Evolutionary conservation across 23 red algal genomes (phyloP).

Genomic region (Chondrus crispus): DNA sequence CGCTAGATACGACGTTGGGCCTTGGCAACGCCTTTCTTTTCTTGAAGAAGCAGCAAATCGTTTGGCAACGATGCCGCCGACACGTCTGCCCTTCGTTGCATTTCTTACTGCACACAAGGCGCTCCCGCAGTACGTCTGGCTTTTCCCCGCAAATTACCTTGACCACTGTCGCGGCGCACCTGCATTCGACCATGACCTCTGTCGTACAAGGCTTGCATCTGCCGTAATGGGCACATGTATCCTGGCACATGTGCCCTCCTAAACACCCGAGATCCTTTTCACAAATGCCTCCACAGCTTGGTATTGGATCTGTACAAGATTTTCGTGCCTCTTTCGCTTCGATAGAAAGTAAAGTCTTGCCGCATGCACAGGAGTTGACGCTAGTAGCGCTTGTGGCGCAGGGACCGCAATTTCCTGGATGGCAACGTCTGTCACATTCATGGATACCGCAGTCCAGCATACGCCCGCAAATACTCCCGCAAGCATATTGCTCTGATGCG

Average conservation of each 20-base stretch:
- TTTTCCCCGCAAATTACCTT: slow-evolving; percentile 27
- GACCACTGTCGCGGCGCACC: slow-evolving; percentile 45
- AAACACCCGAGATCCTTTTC: slow-evolving; percentile 38
- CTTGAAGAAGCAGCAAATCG: slow-evolving; percentile 54
- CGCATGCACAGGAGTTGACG: slow-evolving; percentile 60
- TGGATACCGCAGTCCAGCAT: slow-evolving; percentile 58
- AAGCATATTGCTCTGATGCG: background rate
- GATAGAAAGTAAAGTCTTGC: slow-evolving; percentile 27
- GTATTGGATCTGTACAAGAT: slow-evolving; percentile 48
- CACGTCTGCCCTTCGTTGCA: slow-evolving; percentile 64
- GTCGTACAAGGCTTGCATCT: slow-evolving; percentile 44
- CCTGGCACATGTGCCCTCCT: slow-evolving; percentile 51
- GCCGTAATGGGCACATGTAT: slow-evolving; percentile 66
- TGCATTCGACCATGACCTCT: slow-evolving; percentile 30
- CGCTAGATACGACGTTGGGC: slow-evolving; percentile 26
- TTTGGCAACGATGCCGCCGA: slow-evolving; percentile 48
- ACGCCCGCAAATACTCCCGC: slow-evolving; percentile 32
- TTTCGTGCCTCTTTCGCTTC: background rate
- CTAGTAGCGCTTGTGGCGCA: background rate
- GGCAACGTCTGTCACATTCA: slow-evolving; percentile 52
- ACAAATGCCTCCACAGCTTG: slow-evolving; percentile 59
- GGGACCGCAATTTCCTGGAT: slow-evolving; percentile 45
- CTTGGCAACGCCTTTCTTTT: slow-evolving; percentile 19
- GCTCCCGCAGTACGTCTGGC: slow-evolving; percentile 7
- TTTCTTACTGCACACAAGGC: slow-evolving; percentile 48